Evolutionary conservation across 2,329 filamentous ascomycete species (phyloP), one percentile per base, ranked within the genome.

Genomic region (Microcyclospora pomicola): DNA sequence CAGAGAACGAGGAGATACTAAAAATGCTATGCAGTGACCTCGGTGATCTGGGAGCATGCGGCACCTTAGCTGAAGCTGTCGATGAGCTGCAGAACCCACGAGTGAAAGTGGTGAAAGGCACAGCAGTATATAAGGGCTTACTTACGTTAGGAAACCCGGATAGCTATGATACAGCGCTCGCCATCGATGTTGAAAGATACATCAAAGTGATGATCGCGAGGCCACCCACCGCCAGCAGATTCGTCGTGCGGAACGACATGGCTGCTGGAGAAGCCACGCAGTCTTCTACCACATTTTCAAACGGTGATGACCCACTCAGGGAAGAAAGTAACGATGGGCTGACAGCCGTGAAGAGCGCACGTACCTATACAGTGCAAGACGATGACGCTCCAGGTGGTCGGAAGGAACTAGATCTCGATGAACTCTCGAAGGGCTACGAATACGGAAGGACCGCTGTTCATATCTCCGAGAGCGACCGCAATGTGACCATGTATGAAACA

Each of bases 371-470:
- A 51, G 73, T 96, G 42, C 73, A 79, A 29, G 83, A 95, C 43
- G 72, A 80, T 5, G 66, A 72, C 30, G 77, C 77, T 0, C 77
- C 80, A 0, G 85, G 83, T 12, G 82, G 82, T 10, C 93, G 88
- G 61, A 72, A 71, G 38, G 84, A 94, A 37, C 77, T 98, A 16
- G 75, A 82, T 19, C 76, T 77, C 41, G 86, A 93, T 11, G 75
- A 84, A 12, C 69, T 98, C 29, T 84, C 84, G n/a, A 93, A 86
- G 57, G 91, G 91, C 0, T 98, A 88, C 53, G 79, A 85, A 53
- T 98, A 98, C 56, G 91, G 91, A 33, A 74, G 86, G 40, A 95
- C 88, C 0, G 85, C 83, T 2, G 88, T 98, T 1, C 79, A 82
- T 48, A 94, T 98, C 48, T 83, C 76, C 47, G 79, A 87, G 49